A percentile compares a stretch with the other conserved stretches of the same genome.
Evolutionary conservation across 2,329 filamentous ascomycete genomes (phyloP).

Genomic region (Lanzia echinophila): DNA sequence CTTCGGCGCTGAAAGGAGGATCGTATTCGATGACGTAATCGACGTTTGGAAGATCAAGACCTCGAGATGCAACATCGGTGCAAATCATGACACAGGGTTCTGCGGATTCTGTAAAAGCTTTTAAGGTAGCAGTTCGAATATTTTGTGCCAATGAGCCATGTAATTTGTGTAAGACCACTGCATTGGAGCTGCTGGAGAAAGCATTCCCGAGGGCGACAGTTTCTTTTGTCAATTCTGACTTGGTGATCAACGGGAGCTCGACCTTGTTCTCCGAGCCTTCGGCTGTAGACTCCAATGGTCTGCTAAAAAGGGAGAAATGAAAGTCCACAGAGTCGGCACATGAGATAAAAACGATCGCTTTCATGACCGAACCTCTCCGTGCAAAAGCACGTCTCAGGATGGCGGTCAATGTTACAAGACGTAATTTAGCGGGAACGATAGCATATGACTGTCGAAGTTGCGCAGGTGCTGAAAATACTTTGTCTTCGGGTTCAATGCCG

Average conservation of each 20-base stretch:
- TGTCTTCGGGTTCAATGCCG: conserved; percentile 38
- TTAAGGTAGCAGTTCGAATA: conserved; percentile 78
- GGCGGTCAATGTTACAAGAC: conserved; percentile 79
- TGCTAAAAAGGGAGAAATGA: conserved; percentile 75
- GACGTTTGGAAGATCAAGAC: conserved; percentile 90
- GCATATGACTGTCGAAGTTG: conserved; percentile 92
- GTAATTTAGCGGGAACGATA: conserved; percentile 80
- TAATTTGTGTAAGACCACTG: conserved; percentile 75
- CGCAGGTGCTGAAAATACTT: conserved; percentile 72
- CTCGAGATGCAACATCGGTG: conserved; percentile 91
- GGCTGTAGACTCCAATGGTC: conserved; percentile 18
- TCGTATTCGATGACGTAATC: conserved; percentile 96
- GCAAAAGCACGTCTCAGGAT: conserved; percentile 83
- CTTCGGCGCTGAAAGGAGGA: conserved; percentile 84
- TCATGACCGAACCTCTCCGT: conserved; percentile 86
- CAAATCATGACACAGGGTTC: conserved; percentile 80
- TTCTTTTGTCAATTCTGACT: conserved; percentile 38
- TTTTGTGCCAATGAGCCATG: conserved; percentile 89
- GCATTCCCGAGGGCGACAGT: conserved; percentile 65
- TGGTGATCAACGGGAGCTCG: conserved; percentile 26
- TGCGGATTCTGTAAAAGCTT: conserved; percentile 66
- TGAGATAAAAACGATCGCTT: conserved; percentile 92
- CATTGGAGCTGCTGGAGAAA: conserved; percentile 69
- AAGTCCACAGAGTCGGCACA: conserved; percentile 97
- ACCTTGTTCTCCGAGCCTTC: conserved; percentile 33